Percentiles rank a stretch among this genome's conserved stretches.
phyloP scores from a whole-genome alignment of 2,329 filamentous ascomycete genomes.

The Exserohilum rostratum region DNA sequence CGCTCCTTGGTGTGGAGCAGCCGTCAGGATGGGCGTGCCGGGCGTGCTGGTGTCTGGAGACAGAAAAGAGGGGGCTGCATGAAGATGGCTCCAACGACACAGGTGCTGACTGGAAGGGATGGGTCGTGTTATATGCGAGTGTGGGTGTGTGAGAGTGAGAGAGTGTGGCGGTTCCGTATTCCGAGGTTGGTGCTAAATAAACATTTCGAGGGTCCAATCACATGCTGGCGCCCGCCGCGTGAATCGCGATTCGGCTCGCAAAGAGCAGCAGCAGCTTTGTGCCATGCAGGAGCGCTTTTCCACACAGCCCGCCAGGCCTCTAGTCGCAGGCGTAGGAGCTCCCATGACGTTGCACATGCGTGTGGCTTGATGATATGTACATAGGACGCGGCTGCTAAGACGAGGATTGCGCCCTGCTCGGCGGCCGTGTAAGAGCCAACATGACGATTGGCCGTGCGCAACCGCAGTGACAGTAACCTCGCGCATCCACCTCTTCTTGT shows the following conservation, averaged over 20 bases:
- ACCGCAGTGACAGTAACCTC: not conserved
- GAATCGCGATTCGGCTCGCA: not conserved
- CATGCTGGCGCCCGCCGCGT: not conserved
- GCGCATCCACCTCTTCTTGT: too few species aligned
- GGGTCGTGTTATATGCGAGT: too few species aligned
- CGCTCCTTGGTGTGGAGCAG: too few species aligned
- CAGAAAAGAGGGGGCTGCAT: too few species aligned
- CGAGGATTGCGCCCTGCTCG: conserved; percentile 13
- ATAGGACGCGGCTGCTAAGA: conserved; percentile 5
- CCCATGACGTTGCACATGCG: conserved; percentile 13
- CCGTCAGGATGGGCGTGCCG: not conserved
- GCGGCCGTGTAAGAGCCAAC: not conserved
- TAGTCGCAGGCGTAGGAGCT: too few species aligned
- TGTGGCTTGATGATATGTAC: not conserved
- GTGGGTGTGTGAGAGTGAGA: not conserved
- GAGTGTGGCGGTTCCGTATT: conserved; percentile 9
- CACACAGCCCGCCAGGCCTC: too few species aligned
- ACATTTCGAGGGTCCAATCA: conserved; percentile 6
- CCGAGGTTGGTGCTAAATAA: conserved; percentile 6
- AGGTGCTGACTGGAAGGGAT: too few species aligned
- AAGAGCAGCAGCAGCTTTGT: not conserved
- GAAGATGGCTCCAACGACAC: too few species aligned
- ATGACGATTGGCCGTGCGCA: conserved; percentile 1
- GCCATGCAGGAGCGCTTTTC: not conserved
- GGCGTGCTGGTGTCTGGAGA: too few species aligned